These are phyloP conservation scores for Yueomyces sp. DNA, from an alignment of 805 yeast genomes.

Conservation along the genomic window DNA sequence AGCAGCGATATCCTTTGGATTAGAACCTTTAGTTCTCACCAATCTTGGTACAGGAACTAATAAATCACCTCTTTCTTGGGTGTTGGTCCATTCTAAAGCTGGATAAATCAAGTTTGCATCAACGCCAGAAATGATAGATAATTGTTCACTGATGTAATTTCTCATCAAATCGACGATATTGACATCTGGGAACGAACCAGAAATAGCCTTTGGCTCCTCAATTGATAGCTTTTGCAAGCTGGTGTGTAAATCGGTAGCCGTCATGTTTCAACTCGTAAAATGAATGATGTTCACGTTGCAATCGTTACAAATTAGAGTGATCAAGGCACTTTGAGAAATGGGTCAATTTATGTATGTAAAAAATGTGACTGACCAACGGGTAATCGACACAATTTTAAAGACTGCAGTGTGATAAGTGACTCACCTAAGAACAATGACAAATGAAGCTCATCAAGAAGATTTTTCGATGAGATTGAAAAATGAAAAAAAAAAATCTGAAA, in stretches of 20 bases:
- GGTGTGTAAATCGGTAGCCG: not conserved
- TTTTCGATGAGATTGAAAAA: too few relatives aligned
- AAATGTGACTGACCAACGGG: too few relatives aligned
- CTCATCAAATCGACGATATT: conserved; percentile 83
- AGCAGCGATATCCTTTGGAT: conserved; percentile 58
- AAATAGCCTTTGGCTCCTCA: conserved; percentile 30
- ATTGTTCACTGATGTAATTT: conserved; percentile 73
- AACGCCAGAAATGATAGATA: conserved; percentile 61
- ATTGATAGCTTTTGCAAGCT: conserved; percentile 25
- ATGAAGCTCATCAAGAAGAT: too few relatives aligned
- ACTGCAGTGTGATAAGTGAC: too few relatives aligned
- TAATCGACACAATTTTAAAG: too few relatives aligned
- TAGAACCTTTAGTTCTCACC: conserved; percentile 57
- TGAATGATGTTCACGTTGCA: too few relatives aligned
- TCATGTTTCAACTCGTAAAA: not conserved
- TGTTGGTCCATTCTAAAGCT: conserved; percentile 77
- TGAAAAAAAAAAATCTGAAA: too few relatives aligned
- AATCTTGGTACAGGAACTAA: conserved; percentile 88
- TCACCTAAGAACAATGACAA: too few relatives aligned
- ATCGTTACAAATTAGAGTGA: too few relatives aligned
- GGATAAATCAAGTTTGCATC: conserved; percentile 57
- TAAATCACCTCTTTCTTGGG: conserved; percentile 84
- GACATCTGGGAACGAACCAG: conserved; percentile 58
- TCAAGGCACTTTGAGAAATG: too few relatives aligned
- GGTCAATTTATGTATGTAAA: too few relatives aligned